Percentiles rank a stretch among this genome's conserved stretches.
These are phyloP conservation scores for Colletotrichum destructivum DNA, from an alignment of 2,329 filamentous ascomycete genomes.

Conservation along the genomic window DNA sequence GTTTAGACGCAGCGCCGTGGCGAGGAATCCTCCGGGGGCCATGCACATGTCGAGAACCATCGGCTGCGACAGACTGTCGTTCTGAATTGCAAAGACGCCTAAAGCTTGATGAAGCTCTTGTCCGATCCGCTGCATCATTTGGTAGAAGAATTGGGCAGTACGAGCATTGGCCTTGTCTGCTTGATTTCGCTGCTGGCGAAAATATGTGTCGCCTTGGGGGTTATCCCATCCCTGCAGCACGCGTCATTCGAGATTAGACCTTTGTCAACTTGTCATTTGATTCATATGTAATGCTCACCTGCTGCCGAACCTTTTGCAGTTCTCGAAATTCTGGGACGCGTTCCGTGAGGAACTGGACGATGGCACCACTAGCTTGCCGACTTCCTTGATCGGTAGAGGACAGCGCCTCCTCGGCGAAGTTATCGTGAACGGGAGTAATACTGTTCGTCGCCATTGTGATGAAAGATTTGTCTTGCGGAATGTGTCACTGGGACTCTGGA, in stretches of 20 bases:
- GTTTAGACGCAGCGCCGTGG: slow-evolving; percentile 54
- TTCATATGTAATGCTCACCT: too few relatives aligned
- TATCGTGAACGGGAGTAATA: too few relatives aligned
- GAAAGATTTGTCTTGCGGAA: too few relatives aligned
- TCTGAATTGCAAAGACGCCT: slow-evolving; percentile 49
- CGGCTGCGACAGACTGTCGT: slow-evolving; percentile 7
- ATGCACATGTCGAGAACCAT: slow-evolving; percentile 69
- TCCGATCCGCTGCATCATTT: slow-evolving; percentile 60
- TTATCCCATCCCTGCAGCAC: slow-evolving; percentile 60
- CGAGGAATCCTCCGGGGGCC: slow-evolving; percentile 69
- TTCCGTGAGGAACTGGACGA: too few relatives aligned
- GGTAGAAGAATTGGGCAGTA: slow-evolving; percentile 52
- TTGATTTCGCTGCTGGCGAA: slow-evolving; percentile 55
- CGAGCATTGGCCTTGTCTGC: slow-evolving; percentile 53
- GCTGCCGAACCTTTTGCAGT: too few relatives aligned
- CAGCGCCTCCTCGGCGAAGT: too few relatives aligned
- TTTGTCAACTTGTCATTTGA: too few relatives aligned
- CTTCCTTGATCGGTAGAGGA: too few relatives aligned
- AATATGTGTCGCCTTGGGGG: slow-evolving; percentile 58
- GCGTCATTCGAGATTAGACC: neutral
- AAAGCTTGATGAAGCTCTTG: slow-evolving; percentile 56
- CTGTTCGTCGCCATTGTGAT: too few relatives aligned
- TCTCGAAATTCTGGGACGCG: too few relatives aligned
- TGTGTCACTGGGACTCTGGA: too few relatives aligned
- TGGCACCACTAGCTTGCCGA: too few relatives aligned